Percentiles rank a stretch among this genome's conserved stretches.
These are phyloP conservation scores for Fusarium buharicum DNA, from an alignment of 2,329 filamentous ascomycete species.

Conservation along the genomic window DNA sequence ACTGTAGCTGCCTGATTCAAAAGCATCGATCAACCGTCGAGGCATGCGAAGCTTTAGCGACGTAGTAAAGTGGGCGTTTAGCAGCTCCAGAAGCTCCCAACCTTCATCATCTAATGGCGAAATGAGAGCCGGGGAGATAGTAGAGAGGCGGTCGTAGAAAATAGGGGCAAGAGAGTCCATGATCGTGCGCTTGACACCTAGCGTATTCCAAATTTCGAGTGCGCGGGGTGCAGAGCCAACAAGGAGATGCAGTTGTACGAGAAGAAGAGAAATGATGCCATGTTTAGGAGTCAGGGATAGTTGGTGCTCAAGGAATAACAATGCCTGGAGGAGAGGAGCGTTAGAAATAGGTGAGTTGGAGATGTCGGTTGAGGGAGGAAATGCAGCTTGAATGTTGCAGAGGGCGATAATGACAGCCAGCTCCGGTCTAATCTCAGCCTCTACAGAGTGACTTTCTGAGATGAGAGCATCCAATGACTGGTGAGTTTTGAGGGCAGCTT, in stretches of 20 bases:
- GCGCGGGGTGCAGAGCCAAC: constrained; percentile 62
- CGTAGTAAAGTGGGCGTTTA: constrained; percentile 58
- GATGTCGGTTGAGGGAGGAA: constrained; percentile 38
- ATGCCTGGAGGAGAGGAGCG: constrained; percentile 58
- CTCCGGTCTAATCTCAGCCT: constrained; percentile 48
- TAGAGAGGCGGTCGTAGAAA: constrained; percentile 66
- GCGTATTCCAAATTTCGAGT: constrained; percentile 59
- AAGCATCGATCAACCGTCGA: constrained; percentile 56
- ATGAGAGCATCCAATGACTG: constrained; percentile 23
- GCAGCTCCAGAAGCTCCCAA: constrained; percentile 53
- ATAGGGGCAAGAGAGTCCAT: constrained; percentile 66
- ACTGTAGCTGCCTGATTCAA: constrained; percentile 61
- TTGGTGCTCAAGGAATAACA: constrained; percentile 62
- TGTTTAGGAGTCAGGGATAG: constrained; percentile 58
- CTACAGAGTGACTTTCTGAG: constrained; percentile 29
- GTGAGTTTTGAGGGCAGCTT: constrained; percentile 37
- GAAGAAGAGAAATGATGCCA: constrained; percentile 58
- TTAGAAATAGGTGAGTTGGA: constrained; percentile 35
- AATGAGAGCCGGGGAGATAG: constrained; percentile 57
- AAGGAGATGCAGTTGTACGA: constrained; percentile 63
- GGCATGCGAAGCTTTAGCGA: constrained; percentile 61
- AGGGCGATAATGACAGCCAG: constrained; percentile 50
- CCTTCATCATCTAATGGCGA: constrained; percentile 48
- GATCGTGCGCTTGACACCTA: constrained; percentile 67
- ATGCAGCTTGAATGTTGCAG: constrained; percentile 50